Evolutionary conservation across 2,329 filamentous ascomycete species (phyloP), one percentile per base, ranked within the genome.

Genomic region (Helotiales sp.): DNA sequence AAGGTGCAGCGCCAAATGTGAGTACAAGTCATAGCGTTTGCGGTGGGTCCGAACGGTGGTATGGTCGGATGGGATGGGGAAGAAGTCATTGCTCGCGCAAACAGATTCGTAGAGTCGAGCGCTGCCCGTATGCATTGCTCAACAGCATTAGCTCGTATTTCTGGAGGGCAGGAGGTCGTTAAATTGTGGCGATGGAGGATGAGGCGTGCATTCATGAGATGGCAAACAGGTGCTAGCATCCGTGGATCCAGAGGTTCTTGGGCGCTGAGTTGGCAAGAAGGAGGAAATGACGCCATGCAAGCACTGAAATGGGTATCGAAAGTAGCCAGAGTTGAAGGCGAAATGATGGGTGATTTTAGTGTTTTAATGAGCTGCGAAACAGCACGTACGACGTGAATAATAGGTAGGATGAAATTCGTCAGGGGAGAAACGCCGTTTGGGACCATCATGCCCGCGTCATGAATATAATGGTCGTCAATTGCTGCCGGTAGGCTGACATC

Each of bases 141-240:
- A 30, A 97, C 81, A 1, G 96, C 93, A 6, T 87, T 86, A 3
- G 84, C 80, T 50, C 95, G 87, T 49, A 90, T 87, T 34, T 90
- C 84, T 1, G 82, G 78, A 0, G 89, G 84, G 75, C 91, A 93
- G 10, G 83, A 83, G 0, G 93, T 91, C 0, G 89, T 89, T 8
- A 98, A 84, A 75, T 98, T 97, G 75, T 97, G 93, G 49, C 96
- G 88, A 78, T 97, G 93, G 8, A 99, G 86, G 43, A 96, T 83
- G 32, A 97, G 86, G n/a, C 93, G 90, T 17, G 91, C 90, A 68
- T 93, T 92, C 68, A 97, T 90, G 8, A 98, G 86, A 74, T 93
- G 90, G 34, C 92, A 86, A 8, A 96, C 83, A 0, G 93, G 91
- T 28, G 89, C 87, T 15, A 98, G 83, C 47, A 91, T 88, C 61